Evolutionary conservation across 208 protist genomes (phyloP).

Genomic region (Acanthamoeba culbertsoni): DNA sequence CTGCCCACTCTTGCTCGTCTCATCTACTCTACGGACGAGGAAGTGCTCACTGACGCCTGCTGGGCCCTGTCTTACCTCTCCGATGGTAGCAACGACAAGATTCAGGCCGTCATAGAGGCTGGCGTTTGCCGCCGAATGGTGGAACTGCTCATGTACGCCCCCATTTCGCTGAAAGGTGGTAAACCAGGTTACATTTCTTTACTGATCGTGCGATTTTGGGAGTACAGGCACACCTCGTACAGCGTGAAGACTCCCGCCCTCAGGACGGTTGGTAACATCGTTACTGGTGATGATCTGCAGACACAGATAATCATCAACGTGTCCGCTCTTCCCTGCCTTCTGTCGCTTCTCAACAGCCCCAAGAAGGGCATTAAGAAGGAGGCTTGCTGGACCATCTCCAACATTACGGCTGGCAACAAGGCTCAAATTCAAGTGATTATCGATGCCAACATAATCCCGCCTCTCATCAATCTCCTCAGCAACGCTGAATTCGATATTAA

Average conservation of each 20-base stretch:
- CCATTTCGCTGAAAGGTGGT: neutral
- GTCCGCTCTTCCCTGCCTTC: slow-evolving; percentile 86
- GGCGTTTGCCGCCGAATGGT: slow-evolving; percentile 90
- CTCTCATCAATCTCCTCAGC: slow-evolving; percentile 90
- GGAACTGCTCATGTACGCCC: slow-evolving; percentile 88
- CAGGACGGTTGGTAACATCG: slow-evolving; percentile 97
- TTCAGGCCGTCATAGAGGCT: slow-evolving; percentile 93
- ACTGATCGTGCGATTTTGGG: neutral
- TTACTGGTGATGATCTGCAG: slow-evolving; percentile 96
- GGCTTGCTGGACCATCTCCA: slow-evolving; percentile 98
- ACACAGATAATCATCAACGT: slow-evolving; percentile 94
- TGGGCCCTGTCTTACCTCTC: slow-evolving; percentile 97
- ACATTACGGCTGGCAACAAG: slow-evolving; percentile 96
- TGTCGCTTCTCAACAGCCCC: slow-evolving; percentile 85
- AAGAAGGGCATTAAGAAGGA: slow-evolving; percentile 96
- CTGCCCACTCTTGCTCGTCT: slow-evolving; percentile 90
- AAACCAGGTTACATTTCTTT: neutral
- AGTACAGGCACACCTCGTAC: slow-evolving; percentile 66
- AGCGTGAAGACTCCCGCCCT: slow-evolving; percentile 94
- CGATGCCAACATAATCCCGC: slow-evolving; percentile 88
- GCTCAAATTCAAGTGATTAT: slow-evolving; percentile 92
- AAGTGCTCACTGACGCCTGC: slow-evolving; percentile 94
- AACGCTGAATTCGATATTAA: slow-evolving; percentile 92
- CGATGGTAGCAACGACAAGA: slow-evolving; percentile 93
- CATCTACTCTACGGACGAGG: slow-evolving; percentile 89